Base-by-base conservation (phyloP, 2,329 filamentous ascomycete species). In the Sphaceloma murrayae region DNA sequence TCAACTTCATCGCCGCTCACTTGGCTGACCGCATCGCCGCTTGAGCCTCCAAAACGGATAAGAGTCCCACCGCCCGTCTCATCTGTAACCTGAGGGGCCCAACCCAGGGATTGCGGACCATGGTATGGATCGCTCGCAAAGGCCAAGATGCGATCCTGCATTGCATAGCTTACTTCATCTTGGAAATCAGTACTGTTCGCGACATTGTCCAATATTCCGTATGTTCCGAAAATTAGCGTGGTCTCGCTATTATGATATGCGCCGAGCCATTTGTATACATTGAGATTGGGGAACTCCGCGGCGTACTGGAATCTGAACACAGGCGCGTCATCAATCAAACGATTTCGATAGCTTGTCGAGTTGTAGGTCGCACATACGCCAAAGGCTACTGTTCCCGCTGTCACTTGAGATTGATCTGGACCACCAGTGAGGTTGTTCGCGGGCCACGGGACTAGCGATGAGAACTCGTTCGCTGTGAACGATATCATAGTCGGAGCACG, bases 271-370 rank as follows among this genome's bases (percentile, higher is more conserved):
- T 54, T 46, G 17, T 55, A 53, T 0, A 59, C 60, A n/a, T 59
- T 58, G 43, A 68, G 57, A 47, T 69, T 68, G 16, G 61, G 53
- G 49, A 65, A 68, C 43, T 63, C 62, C 33, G 63, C 65, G 3
- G 58, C 57, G 48, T 65, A 66, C 34, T 59, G 53, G 51, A 64
- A 67, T 14, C 64, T 62, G 50, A 60, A 67, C 2, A 64, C 64
- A 2, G 57, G 53, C 1, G 56, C 48, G 10, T 55, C 56, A 18
- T 50, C 51, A 53, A 46, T 9, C 40, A 50, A 52, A 53, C 58
- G 31, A 17, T 39, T 50, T 58, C 33, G 53, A 53, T 19, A 45
- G 51, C 58, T 8, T 55, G 54, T 46, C 56, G 50, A 19, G 50
- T 53, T 3, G 54, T 52, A 5, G 3, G 49, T 51, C 11, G 40